Base-by-base conservation (phyloP, 345 rosid genomes). In the Bretschneidera sinensis region DNA sequence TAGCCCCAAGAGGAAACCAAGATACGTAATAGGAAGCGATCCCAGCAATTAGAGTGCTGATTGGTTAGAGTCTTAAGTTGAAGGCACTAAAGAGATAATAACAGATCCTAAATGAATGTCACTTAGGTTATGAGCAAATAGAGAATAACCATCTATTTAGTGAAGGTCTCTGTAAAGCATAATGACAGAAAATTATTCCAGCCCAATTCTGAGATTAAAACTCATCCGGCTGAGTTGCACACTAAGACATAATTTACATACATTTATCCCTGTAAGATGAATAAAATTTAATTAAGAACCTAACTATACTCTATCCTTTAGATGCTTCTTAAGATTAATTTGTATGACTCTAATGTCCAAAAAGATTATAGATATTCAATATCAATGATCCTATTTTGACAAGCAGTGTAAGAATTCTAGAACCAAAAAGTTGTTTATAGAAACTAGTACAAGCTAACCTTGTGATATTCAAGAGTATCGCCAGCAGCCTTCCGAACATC, bases 401-500 rank as follows among this genome's bases (percentile, higher is more conserved):
- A 4, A 5, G 45, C 45, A 39, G 45, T 2, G 1, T 5, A 39
- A 39, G 45, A 39, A 1, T 39, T 14, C 4, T 11, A 39, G 45
- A 39, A 14, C 45, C 45, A 11, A 14, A 9, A 39, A 11, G 1
- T 39, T 39, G 45, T 39, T 39, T 39, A 39, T 11, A 39, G 6
- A 39, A 39, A 11, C 45, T 13, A 39, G 45, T 39, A 39, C 15
- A 39, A 39, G 9, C 73, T 55, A 24, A 92, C 98, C 97, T 87
- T 87, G 76, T 84, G 95, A 74, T 89, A 94, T 72, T 87, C 92
- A 57, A 84, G 88, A 61, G 95, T 83, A 63, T 92, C 96, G 52
- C 97, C 97, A 34, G 96, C 80, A 49, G 96, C 96, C 69, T 94
- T 94, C 56, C 95, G 77, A 31, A 79, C 90, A 64, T 92, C 96